Base-by-base conservation (phyloP, 345 rosid genomes). In the Clausena lansium region DNA sequence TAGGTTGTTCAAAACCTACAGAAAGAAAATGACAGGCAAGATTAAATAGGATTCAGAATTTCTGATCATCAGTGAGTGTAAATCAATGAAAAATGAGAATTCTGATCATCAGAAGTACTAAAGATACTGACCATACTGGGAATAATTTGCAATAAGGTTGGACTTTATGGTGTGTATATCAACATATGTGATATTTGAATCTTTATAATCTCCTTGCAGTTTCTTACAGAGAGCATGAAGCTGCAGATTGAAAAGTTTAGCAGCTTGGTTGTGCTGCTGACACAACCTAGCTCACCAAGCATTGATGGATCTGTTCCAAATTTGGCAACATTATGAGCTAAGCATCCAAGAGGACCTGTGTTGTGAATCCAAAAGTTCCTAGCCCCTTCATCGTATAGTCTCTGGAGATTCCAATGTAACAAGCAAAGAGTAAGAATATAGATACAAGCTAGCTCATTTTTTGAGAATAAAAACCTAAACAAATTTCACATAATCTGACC, bases 271-370 rank as follows among this genome's bases (percentile, higher is more conserved):
- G 72, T 93, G 99, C 22, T 80, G 64, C 84, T 86, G 22, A 91
- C 89, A 39, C 99, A 96, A 52, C 99, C 99, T 17, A 78, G 80
- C 72, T 90, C 94, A 76, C 92, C 99, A 64, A 96, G 98, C 79
- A 89, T 96, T 47, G 94, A 85, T 74, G 89, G 81, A 88, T 96
- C 94, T 14, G 86, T 86, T 63, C 98, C 98, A 9, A 96, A 93
- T 77, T 87, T 93, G 0, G 88, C 98, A 41, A 96, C 88, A 74
- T 96, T 96, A 81, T 92, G 97, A 76, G 98, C 27, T 75, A 95
- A 84, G 88, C 99, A 95, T 77, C 99, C 99, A 3, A 96, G 91
- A 70, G 97, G 99, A 66, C 95, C 97, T 2, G 99, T 92, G 82
- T 93, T 93, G 82, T 93, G 99, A 77, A 93, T 85, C 99, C 99